Conservation (phyloP, 2,329 filamentous ascomycete species). For the Venturia aucupariae region DNA sequence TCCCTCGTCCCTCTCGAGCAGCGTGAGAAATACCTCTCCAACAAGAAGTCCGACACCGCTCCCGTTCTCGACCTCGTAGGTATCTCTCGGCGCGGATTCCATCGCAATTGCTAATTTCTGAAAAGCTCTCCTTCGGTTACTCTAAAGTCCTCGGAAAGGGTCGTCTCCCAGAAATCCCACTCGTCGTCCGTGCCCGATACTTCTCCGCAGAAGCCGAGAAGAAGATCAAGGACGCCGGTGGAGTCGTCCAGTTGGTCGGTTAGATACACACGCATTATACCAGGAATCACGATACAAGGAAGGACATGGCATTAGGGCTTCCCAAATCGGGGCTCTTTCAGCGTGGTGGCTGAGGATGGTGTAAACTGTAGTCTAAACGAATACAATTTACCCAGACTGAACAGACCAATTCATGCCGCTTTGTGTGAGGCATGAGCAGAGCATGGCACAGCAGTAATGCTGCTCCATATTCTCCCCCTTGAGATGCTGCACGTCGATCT, state of each 20-base stretch:
- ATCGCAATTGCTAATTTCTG: background rate
- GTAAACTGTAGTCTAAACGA: conserved; percentile 24
- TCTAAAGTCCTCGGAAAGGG: conserved; percentile 99
- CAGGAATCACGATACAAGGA: conserved; percentile 12
- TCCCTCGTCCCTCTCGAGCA: conserved; percentile 86
- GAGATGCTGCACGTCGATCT: background rate
- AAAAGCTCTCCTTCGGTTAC: conserved; percentile 60
- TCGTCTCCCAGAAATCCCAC: conserved; percentile 81
- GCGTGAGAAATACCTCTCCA: conserved; percentile 79
- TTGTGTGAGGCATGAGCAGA: background rate
- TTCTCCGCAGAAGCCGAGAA: conserved; percentile 93
- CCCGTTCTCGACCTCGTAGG: conserved; percentile 82
- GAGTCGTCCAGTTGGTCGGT: conserved; percentile 90
- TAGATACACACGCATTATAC: conserved; percentile 39
- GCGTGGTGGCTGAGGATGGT: conserved; percentile 45
- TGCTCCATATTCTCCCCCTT: background rate
- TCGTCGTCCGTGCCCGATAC: conserved; percentile 92
- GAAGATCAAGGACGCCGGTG: conserved; percentile 98
- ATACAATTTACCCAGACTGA: conserved; percentile 36
- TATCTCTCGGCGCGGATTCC: background rate
- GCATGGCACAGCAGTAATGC: background rate
- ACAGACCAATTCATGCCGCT: conserved; percentile 30
- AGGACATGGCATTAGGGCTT: conserved; percentile 5
- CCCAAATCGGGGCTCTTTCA: conserved; percentile 27
- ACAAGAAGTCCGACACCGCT: conserved; percentile 79